Conservation (phyloP, 2,329 filamentous ascomycete species). For the Fonsecaea pugnacius region DNA sequence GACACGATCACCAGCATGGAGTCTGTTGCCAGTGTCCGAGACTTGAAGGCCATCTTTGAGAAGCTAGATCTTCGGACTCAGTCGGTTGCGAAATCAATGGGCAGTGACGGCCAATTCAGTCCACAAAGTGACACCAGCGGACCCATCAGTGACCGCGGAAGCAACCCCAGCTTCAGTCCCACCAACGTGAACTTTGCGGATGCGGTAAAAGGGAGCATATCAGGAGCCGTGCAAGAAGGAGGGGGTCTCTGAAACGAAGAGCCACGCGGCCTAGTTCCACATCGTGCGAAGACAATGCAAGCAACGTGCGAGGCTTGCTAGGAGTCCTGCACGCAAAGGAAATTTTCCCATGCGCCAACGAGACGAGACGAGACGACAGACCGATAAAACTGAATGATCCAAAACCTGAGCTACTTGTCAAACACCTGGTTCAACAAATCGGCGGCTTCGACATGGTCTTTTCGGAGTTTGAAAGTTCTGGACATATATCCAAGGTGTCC, state of each 20-base stretch:
- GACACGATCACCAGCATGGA: constrained; percentile 44
- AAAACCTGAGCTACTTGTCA: neutral
- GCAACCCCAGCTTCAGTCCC: constrained; percentile 30
- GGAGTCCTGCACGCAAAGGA: neutral
- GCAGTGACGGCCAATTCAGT: constrained; percentile 18
- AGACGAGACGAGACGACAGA: neutral
- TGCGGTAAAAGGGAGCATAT: neutral
- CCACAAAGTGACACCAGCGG: constrained; percentile 25
- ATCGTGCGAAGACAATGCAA: neutral
- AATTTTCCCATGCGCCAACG: neutral
- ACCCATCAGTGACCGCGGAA: constrained; percentile 25
- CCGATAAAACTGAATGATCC: neutral
- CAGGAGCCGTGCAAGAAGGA: neutral
- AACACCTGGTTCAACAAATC: neutral
- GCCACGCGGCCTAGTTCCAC: neutral
- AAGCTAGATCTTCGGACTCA: constrained; percentile 60
- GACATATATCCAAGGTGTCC: neutral
- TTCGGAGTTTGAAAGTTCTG: neutral
- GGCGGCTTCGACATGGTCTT: neutral
- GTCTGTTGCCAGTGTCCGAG: constrained; percentile 60
- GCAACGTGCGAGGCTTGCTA: neutral
- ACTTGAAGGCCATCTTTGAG: constrained; percentile 75
- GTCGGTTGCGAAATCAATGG: constrained; percentile 25
- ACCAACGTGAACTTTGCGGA: constrained; percentile 25
- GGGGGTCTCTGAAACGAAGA: neutral